Evolutionary conservation across 208 protist species (phyloP), one percentile per base, ranked within the genome.

Genomic region (Trypanosoma rangeli): DNA sequence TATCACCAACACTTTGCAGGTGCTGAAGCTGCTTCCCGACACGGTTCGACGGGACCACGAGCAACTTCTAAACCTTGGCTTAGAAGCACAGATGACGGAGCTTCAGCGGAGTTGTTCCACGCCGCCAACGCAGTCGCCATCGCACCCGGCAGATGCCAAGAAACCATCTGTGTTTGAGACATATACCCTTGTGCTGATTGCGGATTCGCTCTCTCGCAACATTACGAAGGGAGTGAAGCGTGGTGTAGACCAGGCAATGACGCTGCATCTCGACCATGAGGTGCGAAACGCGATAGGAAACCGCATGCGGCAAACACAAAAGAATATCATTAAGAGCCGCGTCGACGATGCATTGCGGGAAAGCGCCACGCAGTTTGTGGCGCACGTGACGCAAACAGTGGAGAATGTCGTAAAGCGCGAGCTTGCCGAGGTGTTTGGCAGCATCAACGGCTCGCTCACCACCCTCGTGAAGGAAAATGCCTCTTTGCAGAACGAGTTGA

Each of bases 31-130:
- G 28, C 84, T 85, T 0, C 87, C 88, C 0, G 81, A 84, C 13
- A 85, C 87, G 67, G 64, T 94, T 59, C 57, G 69, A 52, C 82
- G 87, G 35, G 91, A 92, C 48, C 84, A 93, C 60, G 78, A 92
- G 64, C 83, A 93, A 76, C 80, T 96, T 26, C 57, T 96, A 35
- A 84, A 79, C 50, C 73, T 96, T 15, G 80, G 87, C 12, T 77
- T 96, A 33, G 88, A 96, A 77, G 91, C 91, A 55, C 88, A 96
- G 78, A 96, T 96, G 86, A 94, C 91, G 50, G 85, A 93, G 79
- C 81, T 96, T 37, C 89, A 94, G 78, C 53, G 78, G n/a, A 64
- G 18, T 3, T 46, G 55, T 22, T 52, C 39, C 7, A 46, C 22
- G 7, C 57, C 31, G 52, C 68, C 35, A 39, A 46, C 44, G 28